Percentiles rank a stretch among this genome's conserved stretches.
phyloP scores from a whole-genome alignment of 2,329 filamentous ascomycete genomes.

The Dothidotthia symphoricarpi region DNA sequence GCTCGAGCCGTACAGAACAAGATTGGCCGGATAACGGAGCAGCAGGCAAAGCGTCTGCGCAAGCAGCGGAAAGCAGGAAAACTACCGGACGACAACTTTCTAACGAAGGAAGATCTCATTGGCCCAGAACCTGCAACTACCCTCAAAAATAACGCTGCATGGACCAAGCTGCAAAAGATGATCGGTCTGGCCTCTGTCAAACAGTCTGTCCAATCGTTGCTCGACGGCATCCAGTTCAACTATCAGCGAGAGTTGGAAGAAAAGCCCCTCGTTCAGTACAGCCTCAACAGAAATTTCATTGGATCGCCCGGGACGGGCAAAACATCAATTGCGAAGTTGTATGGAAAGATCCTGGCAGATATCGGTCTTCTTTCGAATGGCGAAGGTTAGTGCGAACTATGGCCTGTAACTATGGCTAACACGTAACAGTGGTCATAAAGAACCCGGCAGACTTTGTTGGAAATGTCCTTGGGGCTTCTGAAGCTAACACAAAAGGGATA shows the following conservation, averaged over 20 bases:
- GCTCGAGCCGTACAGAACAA: slow-evolving; percentile 67
- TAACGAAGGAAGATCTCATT: slow-evolving; percentile 68
- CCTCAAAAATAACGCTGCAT: slow-evolving; percentile 55
- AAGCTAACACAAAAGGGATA: slow-evolving; percentile 70
- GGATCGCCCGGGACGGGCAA: slow-evolving; percentile 75
- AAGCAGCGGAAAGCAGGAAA: slow-evolving; percentile 46
- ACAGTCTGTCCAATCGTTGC: slow-evolving; percentile 55
- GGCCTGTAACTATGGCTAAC: slow-evolving; percentile 5
- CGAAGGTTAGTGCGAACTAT: slow-evolving; percentile 52
- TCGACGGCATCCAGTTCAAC: slow-evolving; percentile 63
- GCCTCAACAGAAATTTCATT: slow-evolving; percentile 67
- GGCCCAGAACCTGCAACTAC: slow-evolving; percentile 63
- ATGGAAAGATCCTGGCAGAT: slow-evolving; percentile 66
- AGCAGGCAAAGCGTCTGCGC: slow-evolving; percentile 59
- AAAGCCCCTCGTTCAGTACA: slow-evolving; percentile 58
- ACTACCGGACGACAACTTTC: slow-evolving; percentile 56
- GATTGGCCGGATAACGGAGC: slow-evolving; percentile 53
- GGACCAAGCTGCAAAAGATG: slow-evolving; percentile 57
- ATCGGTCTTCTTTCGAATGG: slow-evolving; percentile 66
- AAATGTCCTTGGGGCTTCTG: slow-evolving; percentile 61
- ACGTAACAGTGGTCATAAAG: slow-evolving; percentile 60
- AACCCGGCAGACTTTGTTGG: slow-evolving; percentile 75
- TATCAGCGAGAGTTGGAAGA: slow-evolving; percentile 66
- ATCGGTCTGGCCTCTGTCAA: slow-evolving; percentile 65
- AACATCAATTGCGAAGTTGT: slow-evolving; percentile 71